Percentiles rank a stretch among this genome's conserved stretches.
Evolutionary conservation across 495 filamentous ascomycete genomes (phyloP).

Genomic region (Chaetomidium leptoderma): DNA sequence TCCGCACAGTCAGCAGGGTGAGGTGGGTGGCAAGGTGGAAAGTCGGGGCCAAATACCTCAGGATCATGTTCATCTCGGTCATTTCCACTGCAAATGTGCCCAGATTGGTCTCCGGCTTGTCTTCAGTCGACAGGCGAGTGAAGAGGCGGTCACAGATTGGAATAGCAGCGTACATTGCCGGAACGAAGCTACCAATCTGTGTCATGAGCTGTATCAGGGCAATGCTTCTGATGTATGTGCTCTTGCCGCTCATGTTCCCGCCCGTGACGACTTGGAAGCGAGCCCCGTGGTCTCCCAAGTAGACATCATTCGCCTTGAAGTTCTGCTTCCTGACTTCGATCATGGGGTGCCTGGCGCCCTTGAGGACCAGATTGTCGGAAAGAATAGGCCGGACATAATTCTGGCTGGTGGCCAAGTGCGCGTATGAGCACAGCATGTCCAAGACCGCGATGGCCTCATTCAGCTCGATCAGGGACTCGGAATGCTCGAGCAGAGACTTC

Average conservation of each 20-base stretch:
- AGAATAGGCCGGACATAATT: conserved; percentile 81
- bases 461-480: conserved; percentile 67
- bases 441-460: conserved; percentile 85
- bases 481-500: conserved; percentile 58
- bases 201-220: conserved; percentile 87
- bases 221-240: conserved; percentile 85
- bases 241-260: conserved; percentile 99
- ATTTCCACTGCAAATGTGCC: conserved; percentile 94
- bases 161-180: conserved; percentile 76
- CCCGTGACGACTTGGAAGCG: conserved; percentile 93
- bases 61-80: conserved; percentile 90
- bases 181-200: conserved; percentile 88
- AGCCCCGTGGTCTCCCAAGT: conserved; percentile 69
- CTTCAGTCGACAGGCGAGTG: conserved; percentile 78
- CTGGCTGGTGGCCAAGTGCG: conserved; percentile 66
- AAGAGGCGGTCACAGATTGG: conserved; percentile 80
- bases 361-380: conserved; percentile 69
- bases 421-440: conserved; percentile 86
- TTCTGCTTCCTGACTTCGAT: conserved; percentile 51
- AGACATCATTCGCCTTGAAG: conserved; percentile 79
- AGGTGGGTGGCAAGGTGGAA: conserved; percentile 41
- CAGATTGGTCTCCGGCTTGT: conserved; percentile 84
- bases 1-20: not conserved
- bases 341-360: conserved; percentile 79
- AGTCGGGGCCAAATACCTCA: conserved; percentile 51